Evolutionary conservation across 2,329 filamentous ascomycete genomes (phyloP), one percentile per base, ranked within the genome.

Genomic region (Paracamarosporium sp.): DNA sequence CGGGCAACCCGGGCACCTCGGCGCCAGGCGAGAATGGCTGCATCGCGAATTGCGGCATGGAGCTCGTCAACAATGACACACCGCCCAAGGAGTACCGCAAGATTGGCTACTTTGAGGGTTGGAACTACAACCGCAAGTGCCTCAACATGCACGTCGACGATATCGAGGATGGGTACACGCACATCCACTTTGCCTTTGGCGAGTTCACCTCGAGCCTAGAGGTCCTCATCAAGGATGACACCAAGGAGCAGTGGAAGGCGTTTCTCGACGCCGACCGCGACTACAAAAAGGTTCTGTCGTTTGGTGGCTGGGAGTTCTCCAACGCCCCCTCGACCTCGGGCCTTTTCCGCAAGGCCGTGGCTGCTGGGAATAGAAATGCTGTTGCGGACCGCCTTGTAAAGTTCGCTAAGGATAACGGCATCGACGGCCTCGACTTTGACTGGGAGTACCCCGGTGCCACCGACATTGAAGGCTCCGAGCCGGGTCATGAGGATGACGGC

Each of bases 251-350:
- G 43, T 45, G 24, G 24, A 31, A 30, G 25, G 25, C 24, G 2
- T 45, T 45, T 11, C 24, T 45, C 5, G 24, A 45, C 22, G 25
- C 43, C n/a, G 24, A 30, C 7, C 25, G 25, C 25, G 43, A 31
- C 12, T 24, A 35, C 43, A 78, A 80, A 57, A 63, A 62, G 13
- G 76, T 82, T 40, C 24, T 82, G 9, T 76, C 77, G 1, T 77
- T 82, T 59, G 79, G 80, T 24, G 80, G 80, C 28, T 81, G 80
- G 80, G 67, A 64, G 25, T 76, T 78, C 56, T 80, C 76, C 0
- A 80, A 79, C 0, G 63, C 68, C 1, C 66, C 72, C 0, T 62
- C 55, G 6, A 78, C 76, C 0, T 80, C 74, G 55, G 45, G 59
- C 22, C 75, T 80, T 28, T 77, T 81, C 56, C 67, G 78, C 3